Evolutionary conservation across 306 rosid species (phyloP), one percentile per base, ranked within the genome.

Genomic region (Lithocarpus polystachyus): DNA sequence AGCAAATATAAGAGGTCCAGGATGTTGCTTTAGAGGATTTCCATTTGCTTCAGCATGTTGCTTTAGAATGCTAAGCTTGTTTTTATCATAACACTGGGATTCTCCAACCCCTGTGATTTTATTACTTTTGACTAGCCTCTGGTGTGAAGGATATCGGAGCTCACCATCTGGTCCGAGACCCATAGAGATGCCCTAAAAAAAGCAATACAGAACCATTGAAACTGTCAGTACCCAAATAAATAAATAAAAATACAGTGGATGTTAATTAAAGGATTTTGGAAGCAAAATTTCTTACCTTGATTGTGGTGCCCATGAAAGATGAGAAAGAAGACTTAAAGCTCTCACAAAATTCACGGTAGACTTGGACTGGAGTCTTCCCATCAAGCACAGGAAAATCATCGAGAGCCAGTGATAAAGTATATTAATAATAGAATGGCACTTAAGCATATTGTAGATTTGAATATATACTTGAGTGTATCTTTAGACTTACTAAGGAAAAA

Each of bases 121-220:
- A 43, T 69, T 43, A 24, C 67, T 72, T 31, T 82, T 78, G 0
- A 82, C 59, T 68, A 74, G 73, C 75, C 6, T 62, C 29, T 79
- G 90, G 64, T 91, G 90, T 75, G 99, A 96, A 77, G 99, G 99
- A 89, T 91, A 96, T 2, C 88, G 87, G 52, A 96, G 93, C 88
- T 91, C 96, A 0, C 96, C 97, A 14, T 91, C 92, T 3, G 99
- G 99, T 74, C 99, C 99, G 56, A 96, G 85, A 68, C 99, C 96
- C 84, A 96, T 85, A 6, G 98, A 90, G 79, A 93, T 81, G 57
- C 98, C 94, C 99, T 96, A 82, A 85, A 76, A 68, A 72, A 76
- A 62, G 73, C 77, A 84, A 71, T 60, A 75, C 26, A 78, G 4
- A 23, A 64, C 56, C 9, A 57, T 10, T 62, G 19, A 69, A 4